Evolutionary conservation across 75 land plant genomes (phyloP).

Genomic region (Pinus tabuliformis): DNA sequence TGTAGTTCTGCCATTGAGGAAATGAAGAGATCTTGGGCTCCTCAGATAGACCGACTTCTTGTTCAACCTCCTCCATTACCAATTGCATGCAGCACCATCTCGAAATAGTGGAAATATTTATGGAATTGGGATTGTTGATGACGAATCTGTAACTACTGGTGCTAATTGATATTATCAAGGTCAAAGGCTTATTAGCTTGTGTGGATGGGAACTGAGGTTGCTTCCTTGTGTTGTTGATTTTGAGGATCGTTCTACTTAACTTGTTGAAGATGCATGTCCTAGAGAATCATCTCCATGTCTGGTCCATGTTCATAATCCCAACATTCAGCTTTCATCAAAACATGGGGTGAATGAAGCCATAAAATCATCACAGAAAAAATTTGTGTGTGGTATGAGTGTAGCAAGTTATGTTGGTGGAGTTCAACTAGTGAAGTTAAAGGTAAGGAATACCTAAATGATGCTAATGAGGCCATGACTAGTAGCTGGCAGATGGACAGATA

Average conservation of each 20-base stretch:
- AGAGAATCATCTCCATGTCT: constrained; percentile 11
- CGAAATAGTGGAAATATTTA: neutral
- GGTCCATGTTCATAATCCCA: constrained; percentile 19
- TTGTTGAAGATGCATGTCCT: constrained; percentile 8
- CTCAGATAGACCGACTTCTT: constrained; percentile 69
- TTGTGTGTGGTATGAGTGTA: constrained; percentile 16
- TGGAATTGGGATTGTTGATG: constrained; percentile 15
- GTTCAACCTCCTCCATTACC: constrained; percentile 15
- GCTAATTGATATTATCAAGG: constrained; percentile 66
- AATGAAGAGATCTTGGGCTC: constrained; percentile 53
- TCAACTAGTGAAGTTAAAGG: constrained; percentile 9
- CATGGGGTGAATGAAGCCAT: constrained; percentile 2
- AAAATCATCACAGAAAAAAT: constrained; percentile 5
- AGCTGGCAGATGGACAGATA: constrained; percentile 6
- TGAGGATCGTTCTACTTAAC: constrained; percentile 26
- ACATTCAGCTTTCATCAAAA: constrained; percentile 15
- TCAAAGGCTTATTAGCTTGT: constrained; percentile 73
- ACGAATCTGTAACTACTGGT: constrained; percentile 13
- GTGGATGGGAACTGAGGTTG: constrained; percentile 91
- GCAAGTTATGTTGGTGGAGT: constrained; percentile 29
- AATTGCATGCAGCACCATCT: neutral
- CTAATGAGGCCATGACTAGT: constrained; percentile 21
- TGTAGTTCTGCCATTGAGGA: constrained; percentile 51
- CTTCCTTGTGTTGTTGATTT: constrained; percentile 81
- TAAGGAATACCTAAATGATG: constrained; percentile 13